phyloP scores from a whole-genome alignment of 192 early-diverging fungal genomes.

The Mortierella antarctica region DNA sequence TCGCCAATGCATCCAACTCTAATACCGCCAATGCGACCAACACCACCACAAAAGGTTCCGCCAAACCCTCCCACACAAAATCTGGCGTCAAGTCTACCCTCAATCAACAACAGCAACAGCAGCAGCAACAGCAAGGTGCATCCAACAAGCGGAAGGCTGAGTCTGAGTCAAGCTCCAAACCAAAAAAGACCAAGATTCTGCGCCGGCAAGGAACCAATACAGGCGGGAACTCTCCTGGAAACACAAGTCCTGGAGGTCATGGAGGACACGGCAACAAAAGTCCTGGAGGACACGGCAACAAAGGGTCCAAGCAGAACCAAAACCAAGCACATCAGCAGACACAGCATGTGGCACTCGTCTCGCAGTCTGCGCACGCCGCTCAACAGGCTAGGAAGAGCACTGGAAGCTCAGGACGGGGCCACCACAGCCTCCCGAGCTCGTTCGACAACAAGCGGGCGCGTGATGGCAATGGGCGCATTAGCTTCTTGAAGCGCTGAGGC shows the following conservation, averaged over 20 bases:
- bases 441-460: constrained; percentile 10
- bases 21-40: background rate
- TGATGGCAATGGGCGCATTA: constrained; percentile 25
- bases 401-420: background rate
- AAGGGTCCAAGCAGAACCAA: background rate
- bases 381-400: constrained; percentile 7
- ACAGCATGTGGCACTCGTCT: background rate
- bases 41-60: background rate
- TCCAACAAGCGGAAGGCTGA: constrained; percentile 41
- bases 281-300: background rate
- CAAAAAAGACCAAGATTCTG: constrained; percentile 41
- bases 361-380: background rate
- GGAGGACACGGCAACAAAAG: background rate
- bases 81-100: background rate
- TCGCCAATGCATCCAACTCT: background rate
- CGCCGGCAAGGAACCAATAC: constrained; percentile 16
- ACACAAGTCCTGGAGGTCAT: constrained; percentile 22
- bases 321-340: background rate
- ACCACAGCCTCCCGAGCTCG: background rate
- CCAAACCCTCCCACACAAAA: constrained; percentile 4
- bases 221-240: constrained; percentile 13
- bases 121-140: constrained; percentile 1
- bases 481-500: constrained; percentile 29
- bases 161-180: constrained; percentile 11
- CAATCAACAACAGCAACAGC: constrained; percentile 10